These are phyloP conservation scores for Aspergillus caelatus DNA, from an alignment of 2,329 filamentous ascomycete genomes.

Conservation along the genomic window DNA sequence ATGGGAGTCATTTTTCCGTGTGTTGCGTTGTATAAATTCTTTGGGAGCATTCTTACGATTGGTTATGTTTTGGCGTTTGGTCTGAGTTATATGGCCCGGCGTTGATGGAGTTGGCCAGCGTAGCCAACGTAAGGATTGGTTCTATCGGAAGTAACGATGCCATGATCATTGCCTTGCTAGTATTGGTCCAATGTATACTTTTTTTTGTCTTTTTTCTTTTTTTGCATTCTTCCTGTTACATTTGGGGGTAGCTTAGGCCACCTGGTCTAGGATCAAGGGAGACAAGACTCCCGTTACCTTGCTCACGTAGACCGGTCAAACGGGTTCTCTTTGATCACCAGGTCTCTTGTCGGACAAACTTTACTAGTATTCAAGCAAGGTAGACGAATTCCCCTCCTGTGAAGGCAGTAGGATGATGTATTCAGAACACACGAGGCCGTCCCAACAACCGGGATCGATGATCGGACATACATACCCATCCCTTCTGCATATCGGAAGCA, in stretches of 20 bases:
- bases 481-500: conserved; percentile 7
- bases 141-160: neutral
- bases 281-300: neutral
- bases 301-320: neutral
- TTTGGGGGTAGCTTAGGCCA: neutral
- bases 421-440: neutral
- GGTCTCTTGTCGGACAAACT: neutral
- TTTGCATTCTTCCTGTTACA: neutral
- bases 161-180: neutral
- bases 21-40: conserved; percentile 5
- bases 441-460: neutral
- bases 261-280: neutral
- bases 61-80: conserved; percentile 1
- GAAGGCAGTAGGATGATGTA: neutral
- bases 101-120: neutral
- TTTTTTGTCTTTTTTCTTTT: too few relatives aligned
- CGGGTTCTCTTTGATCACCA: neutral
- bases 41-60: conserved; percentile 6
- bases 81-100: conserved; percentile 1
- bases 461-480: neutral
- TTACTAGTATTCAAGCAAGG: neutral
- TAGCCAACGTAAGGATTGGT: neutral
- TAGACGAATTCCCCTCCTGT: neutral
- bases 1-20: neutral
- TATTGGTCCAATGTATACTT: neutral